Base-by-base conservation (phyloP, 768 basidiomycete genomes). In the Mycena polygramma region DNA sequence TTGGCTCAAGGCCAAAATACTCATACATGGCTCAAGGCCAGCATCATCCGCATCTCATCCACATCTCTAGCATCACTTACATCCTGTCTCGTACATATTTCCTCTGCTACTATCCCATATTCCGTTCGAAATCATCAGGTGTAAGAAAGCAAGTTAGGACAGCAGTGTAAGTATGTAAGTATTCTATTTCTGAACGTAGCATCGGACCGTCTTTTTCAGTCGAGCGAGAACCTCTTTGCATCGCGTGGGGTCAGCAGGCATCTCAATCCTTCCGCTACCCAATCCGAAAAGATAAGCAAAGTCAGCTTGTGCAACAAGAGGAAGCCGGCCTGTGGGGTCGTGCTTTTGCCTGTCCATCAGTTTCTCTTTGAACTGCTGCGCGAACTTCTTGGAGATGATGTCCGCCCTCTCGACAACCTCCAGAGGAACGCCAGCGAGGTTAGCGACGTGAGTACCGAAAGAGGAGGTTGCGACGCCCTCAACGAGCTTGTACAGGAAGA, bases 401-500 rank as follows among this genome's bases (percentile, higher is more conserved):
- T 96, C 95, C 6, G 98, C 98, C 5, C 98, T 90, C 69, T 92
- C 86, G 48, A 99, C 95, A 19, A 99, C 94, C 10, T 88, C 85
- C 17, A 86, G 77, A 1, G 96, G 96, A 0, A 99, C 95, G 7
- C 97, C 98, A 5, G 97, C 98, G 53, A 99, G 87, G 74, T 92
- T 94, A 36, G 98, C 98, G 51, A 99, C 97, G 77, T 97, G 96
- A 1, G 96, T 96, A 11, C 95, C 96, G 75, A 97, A 97, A 0
- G 95, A 96, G 20, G 92, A 94, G 41, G 90, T 88, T 0, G 95
- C 94, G n/a, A 90, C 91, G 17, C 94, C 94, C 37, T 92, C 89
- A 55, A 97, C 89, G 39, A 99, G 90, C 83, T 98, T 98, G 85
- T 97, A 99, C 22, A 98, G 85, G 85, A 98, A 99, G 22, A 96